Base-by-base conservation (phyloP, 345 rosid species). In the Fremontodendron californicum region DNA sequence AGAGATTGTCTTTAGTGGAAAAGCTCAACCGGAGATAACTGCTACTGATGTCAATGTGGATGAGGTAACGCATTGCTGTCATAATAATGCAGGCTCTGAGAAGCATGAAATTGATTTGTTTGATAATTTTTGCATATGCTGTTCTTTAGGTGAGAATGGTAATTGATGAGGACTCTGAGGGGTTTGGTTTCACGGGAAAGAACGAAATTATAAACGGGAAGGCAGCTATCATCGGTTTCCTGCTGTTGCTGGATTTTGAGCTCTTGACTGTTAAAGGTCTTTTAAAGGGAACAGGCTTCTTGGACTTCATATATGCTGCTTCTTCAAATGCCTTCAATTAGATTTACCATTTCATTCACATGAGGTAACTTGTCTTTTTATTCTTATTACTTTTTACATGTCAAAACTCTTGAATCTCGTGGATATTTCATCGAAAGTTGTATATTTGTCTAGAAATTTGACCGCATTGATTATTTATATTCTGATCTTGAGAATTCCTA, bases 241-340 rank as follows among this genome's bases (percentile, higher is more conserved):
- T 95, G 77, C 74, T 90, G 75, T 84, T 95, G 79, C 73, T 95
- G 83, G 99, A 93, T 87, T 92, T 95, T 60, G 99, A 95, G 80
- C 90, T 95, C 81, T 79, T 95, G 88, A 95, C 99, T 0, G 98
- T 98, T 67, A 89, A 90, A 83, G 99, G 99, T 75, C 80, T 95
- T 67, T 93, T 95, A 71, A 95, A 95, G 74, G 98, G 98, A 64
- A 92, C 93, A 1, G 96, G 99, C 16, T 92, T 95, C 87, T 85
- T 95, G 89, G 97, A 95, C 87, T 92, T 95, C 70, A 81, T 95
- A 8, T 93, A 92, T 78, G 37, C 90, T 76, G 86, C 83, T 71
- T 77, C 83, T 71, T 77, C 97, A 11, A 75, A 90, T 81, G 93
- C 94, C 81, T 88, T 95, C 80, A 93, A 92, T 25, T 95, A 81